Conservation (phyloP, 331 rosid genomes). For the Rosa hybrid region DNA sequence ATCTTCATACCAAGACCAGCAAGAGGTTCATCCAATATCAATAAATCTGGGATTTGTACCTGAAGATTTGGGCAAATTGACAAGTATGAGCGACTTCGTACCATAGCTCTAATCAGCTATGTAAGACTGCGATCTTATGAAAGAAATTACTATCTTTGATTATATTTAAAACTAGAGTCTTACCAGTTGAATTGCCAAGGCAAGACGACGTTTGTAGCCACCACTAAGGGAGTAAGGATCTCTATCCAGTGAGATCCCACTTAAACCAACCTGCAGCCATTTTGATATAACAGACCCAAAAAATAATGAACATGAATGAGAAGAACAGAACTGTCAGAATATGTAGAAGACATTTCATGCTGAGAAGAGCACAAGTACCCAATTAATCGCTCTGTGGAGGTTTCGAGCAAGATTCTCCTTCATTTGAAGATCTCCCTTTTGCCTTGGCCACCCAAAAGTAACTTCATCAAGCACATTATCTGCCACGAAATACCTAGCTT, state of each 20-base stretch:
- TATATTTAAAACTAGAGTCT: slow-evolving; percentile 20
- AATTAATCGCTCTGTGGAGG: slow-evolving; percentile 87
- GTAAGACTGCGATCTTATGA: slow-evolving; percentile 10
- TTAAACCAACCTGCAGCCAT: slow-evolving; percentile 73
- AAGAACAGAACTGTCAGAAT: slow-evolving; percentile 7
- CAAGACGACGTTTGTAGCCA: slow-evolving; percentile 98
- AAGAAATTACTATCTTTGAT: neutral
- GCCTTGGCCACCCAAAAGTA: slow-evolving; percentile 97
- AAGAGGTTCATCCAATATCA: slow-evolving; percentile 94
- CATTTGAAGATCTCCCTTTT: slow-evolving; percentile 51
- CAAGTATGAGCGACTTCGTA: slow-evolving; percentile 18
- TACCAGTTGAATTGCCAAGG: slow-evolving; percentile 91
- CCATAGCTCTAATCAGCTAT: slow-evolving; percentile 18
- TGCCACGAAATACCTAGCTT: slow-evolving; percentile 61
- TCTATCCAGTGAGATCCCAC: slow-evolving; percentile 79
- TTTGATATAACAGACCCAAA: slow-evolving; percentile 2
- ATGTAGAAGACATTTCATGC: slow-evolving; percentile 15
- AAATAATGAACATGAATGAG: neutral
- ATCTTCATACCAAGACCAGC: slow-evolving; percentile 87
- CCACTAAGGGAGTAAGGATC: slow-evolving; percentile 95
- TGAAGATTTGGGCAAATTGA: slow-evolving; percentile 41
- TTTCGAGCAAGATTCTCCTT: slow-evolving; percentile 76
- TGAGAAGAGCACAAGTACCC: slow-evolving; percentile 55
- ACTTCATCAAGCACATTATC: slow-evolving; percentile 92
- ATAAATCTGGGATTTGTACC: slow-evolving; percentile 85